phyloP scores from a whole-genome alignment of 2,329 filamentous ascomycete genomes.

The Exophiala xenobiotica region DNA sequence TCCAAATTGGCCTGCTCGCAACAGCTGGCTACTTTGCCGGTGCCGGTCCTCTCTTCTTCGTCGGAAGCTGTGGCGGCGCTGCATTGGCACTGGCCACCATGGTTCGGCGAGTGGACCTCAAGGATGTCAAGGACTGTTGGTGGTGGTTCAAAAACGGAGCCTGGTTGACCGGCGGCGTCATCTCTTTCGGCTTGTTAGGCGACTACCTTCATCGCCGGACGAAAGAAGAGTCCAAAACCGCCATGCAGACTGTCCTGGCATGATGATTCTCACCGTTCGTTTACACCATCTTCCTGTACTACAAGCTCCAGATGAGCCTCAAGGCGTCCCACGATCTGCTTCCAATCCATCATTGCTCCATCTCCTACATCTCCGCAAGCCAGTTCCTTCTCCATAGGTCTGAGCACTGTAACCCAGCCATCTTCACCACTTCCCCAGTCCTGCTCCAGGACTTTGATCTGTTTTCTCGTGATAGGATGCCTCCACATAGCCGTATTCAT shows the following conservation, averaged over 20 bases:
- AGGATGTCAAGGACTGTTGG: slow-evolving; percentile 60
- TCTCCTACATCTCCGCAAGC: slow-evolving; percentile 82
- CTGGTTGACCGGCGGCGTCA: slow-evolving; percentile 61
- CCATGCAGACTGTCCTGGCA: neutral
- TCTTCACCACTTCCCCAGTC: slow-evolving; percentile 64
- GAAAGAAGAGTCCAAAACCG: slow-evolving; percentile 18
- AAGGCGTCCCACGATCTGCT: slow-evolving; percentile 60
- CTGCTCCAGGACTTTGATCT: slow-evolving; percentile 67
- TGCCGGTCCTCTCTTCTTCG: slow-evolving; percentile 59
- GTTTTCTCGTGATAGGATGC: slow-evolving; percentile 75
- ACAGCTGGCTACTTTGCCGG: slow-evolving; percentile 49
- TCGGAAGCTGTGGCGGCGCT: slow-evolving; percentile 59
- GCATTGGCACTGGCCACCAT: slow-evolving; percentile 55
- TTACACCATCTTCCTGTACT: slow-evolving; percentile 1
- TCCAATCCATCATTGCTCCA: slow-evolving; percentile 83
- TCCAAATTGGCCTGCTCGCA: slow-evolving; percentile 45
- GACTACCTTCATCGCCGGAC: slow-evolving; percentile 48
- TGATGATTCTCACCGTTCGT: slow-evolving; percentile 21
- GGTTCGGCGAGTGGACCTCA: slow-evolving; percentile 59
- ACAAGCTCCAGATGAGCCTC: slow-evolving; percentile 14
- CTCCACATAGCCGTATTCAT: slow-evolving; percentile 94
- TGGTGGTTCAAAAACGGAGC: slow-evolving; percentile 65
- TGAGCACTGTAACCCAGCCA: slow-evolving; percentile 69
- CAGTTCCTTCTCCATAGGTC: slow-evolving; percentile 71
- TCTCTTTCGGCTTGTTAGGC: slow-evolving; percentile 54